These are phyloP conservation scores for Candida smagusa DNA, from an alignment of 1,139 yeast species.

Conservation along the genomic window DNA sequence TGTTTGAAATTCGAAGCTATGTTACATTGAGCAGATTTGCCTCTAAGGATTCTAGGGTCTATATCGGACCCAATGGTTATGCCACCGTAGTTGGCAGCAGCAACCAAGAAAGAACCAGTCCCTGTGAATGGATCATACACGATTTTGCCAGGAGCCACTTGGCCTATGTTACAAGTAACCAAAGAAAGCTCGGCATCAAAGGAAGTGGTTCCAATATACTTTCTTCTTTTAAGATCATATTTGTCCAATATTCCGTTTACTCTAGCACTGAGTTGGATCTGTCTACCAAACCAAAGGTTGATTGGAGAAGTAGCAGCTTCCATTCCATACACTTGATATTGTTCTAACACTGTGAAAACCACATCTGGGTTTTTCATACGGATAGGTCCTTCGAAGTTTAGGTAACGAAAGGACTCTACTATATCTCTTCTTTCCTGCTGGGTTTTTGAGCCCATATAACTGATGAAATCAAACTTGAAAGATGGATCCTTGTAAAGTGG, in stretches of 20 bases:
- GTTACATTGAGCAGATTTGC: slow-evolving; percentile 53
- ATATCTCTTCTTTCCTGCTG: slow-evolving; percentile 53
- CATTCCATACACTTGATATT: slow-evolving; percentile 52
- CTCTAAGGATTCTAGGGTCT: slow-evolving; percentile 79
- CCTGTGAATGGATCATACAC: slow-evolving; percentile 96
- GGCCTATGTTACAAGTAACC: slow-evolving; percentile 83
- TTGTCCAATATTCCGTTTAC: slow-evolving; percentile 60
- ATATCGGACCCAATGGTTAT: slow-evolving; percentile 85
- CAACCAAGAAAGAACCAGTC: slow-evolving; percentile 90
- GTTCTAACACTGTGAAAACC: slow-evolving; percentile 70
- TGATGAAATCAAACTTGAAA: slow-evolving; percentile 80
- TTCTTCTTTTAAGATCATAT: slow-evolving; percentile 78
- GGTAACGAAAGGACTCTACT: slow-evolving; percentile 69
- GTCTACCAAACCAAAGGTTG: slow-evolving; percentile 72
- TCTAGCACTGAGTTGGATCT: slow-evolving; percentile 64
- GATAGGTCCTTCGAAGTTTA: slow-evolving; percentile 75
- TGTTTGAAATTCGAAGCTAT: slow-evolving; percentile 71
- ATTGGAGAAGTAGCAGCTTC: slow-evolving; percentile 54
- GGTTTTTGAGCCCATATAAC: slow-evolving; percentile 59
- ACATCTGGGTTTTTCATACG: slow-evolving; percentile 77
- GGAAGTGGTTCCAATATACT: slow-evolving; percentile 92
- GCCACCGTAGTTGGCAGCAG: slow-evolving; percentile 86
- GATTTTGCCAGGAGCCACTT: slow-evolving; percentile 59
- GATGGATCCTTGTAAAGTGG: slow-evolving; percentile 38
- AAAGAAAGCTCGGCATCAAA: slow-evolving; percentile 88